Percentiles rank a stretch among this genome's conserved stretches.
These are phyloP conservation scores for Paramecium primaurelia DNA, from an alignment of 73 alveolate species.

Conservation along the genomic window DNA sequence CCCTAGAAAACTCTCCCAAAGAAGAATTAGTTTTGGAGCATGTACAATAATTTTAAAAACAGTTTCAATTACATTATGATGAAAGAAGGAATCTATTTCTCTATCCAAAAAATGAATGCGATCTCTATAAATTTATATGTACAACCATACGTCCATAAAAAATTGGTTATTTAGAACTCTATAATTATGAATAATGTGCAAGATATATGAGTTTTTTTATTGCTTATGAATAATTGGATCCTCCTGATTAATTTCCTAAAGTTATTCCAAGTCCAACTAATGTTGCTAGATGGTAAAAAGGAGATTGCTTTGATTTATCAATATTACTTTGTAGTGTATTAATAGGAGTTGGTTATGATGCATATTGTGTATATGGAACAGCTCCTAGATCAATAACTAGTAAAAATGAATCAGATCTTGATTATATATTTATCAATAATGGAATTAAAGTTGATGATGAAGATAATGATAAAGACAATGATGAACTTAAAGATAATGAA, in stretches of 20 bases:
- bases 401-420: constrained; percentile 75
- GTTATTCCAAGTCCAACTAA: constrained; percentile 96
- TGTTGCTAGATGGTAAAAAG: constrained; percentile 69
- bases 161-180: constrained; percentile 89
- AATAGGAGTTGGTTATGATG: background rate
- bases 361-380: constrained; percentile 85
- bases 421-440: constrained; percentile 67
- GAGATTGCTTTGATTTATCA: constrained; percentile 93
- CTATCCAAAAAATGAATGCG: constrained; percentile 90
- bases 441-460: constrained; percentile 48
- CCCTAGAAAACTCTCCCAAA: constrained; percentile 70
- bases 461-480: constrained; percentile 54
- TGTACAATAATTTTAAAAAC: constrained; percentile 79
- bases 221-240: constrained; percentile 84
- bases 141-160: constrained; percentile 87
- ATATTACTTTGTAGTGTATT: constrained; percentile 71
- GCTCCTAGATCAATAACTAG: constrained; percentile 95
- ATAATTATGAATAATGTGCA: constrained; percentile 91
- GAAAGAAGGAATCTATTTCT: constrained; percentile 80
- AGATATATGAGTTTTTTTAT: constrained; percentile 89
- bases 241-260: constrained; percentile 90
- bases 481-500: constrained; percentile 54
- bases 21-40: constrained; percentile 76
- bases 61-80: constrained; percentile 75
- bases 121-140: constrained; percentile 85